Percentiles rank a stretch among this genome's conserved stretches.
These are phyloP conservation scores for Primulina tabacum DNA, from an alignment of 257 asterid species.

Conservation along the genomic window DNA sequence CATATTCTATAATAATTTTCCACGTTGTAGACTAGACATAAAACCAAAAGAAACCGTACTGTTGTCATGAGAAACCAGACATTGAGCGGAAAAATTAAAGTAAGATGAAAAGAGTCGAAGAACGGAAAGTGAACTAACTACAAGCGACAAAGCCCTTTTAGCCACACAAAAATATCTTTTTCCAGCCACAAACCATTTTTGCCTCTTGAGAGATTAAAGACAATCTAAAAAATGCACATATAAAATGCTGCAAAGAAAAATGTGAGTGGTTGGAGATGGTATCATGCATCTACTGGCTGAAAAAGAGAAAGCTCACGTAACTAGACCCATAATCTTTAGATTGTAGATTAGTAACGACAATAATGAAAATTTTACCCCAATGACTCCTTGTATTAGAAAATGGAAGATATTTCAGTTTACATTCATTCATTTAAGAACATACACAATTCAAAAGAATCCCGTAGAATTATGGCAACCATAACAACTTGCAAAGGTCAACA, in stretches of 20 bases:
- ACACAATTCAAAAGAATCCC: constrained; percentile 1
- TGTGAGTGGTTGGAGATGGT: neutral
- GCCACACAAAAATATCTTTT: neutral
- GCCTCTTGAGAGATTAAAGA: neutral
- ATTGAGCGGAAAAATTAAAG: neutral
- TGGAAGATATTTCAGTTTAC: neutral
- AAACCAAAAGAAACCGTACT: neutral
- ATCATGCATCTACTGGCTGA: neutral
- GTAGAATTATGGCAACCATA: constrained; percentile 11
- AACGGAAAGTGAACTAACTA: neutral
- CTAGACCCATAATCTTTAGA: neutral
- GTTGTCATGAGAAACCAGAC: neutral
- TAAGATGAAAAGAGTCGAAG: neutral
- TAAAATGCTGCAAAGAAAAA: no score
- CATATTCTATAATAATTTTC: neutral
- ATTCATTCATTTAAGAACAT: neutral
- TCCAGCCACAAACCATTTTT: neutral
- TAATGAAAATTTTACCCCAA: neutral
- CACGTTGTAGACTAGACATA: neutral
- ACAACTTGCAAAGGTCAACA: constrained; percentile 6
- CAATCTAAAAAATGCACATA: neutral
- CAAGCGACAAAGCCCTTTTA: neutral
- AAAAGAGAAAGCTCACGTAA: neutral
- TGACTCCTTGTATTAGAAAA: neutral
- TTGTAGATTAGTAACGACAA: neutral